These are phyloP conservation scores for Cylindrotheca fusiformis DNA, from an alignment of 108 stramenopile species.

Conservation along the genomic window DNA sequence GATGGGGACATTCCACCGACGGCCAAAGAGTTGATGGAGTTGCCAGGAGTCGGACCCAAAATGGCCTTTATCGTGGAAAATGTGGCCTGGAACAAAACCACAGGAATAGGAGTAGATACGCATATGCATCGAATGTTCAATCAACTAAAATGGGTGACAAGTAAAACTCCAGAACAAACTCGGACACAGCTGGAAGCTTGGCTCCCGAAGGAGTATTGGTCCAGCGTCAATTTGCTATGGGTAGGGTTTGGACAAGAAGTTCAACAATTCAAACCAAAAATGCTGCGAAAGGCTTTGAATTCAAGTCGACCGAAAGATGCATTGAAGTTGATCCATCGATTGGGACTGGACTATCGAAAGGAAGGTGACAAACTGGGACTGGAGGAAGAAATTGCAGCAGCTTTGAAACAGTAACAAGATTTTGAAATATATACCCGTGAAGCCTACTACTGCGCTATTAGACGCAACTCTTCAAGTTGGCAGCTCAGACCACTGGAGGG, in stretches of 20 bases:
- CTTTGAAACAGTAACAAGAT: not conserved
- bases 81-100: constrained; percentile 53
- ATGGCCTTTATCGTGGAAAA: constrained; percentile 88
- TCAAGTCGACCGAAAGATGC: constrained; percentile 67
- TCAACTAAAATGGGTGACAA: constrained; percentile 72
- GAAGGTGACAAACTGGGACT: constrained; percentile 47
- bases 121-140: constrained; percentile 94
- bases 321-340: constrained; percentile 49
- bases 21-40: constrained; percentile 61
- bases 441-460: too few relatives aligned
- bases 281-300: constrained; percentile 63
- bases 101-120: constrained; percentile 93
- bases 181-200: constrained; percentile 80
- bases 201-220: constrained; percentile 82
- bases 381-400: constrained; percentile 3
- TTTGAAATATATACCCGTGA: too few relatives aligned
- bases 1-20: constrained; percentile 78
- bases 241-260: constrained; percentile 93
- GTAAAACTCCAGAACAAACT: constrained; percentile 84
- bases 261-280: constrained; percentile 81
- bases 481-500: too few relatives aligned
- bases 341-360: constrained; percentile 70
- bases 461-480: too few relatives aligned
- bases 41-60: constrained; percentile 90
- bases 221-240: constrained; percentile 78